These are phyloP conservation scores for Phaffomyces antillensis DNA, from an alignment of 805 yeast species.

Conservation along the genomic window DNA sequence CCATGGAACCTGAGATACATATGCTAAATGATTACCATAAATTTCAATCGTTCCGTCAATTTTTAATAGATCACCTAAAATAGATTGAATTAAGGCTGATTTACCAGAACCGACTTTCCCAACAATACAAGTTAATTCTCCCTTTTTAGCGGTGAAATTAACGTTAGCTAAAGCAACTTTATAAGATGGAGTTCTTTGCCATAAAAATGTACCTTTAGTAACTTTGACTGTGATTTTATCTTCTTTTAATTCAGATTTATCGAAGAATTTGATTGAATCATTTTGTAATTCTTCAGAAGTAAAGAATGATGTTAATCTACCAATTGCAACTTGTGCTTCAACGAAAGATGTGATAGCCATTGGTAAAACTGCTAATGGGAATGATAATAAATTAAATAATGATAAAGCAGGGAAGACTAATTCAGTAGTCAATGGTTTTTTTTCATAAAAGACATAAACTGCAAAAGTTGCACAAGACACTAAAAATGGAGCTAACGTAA, in stretches of 20 bases:
- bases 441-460: slow-evolving; percentile 54
- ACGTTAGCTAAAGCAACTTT: slow-evolving; percentile 62
- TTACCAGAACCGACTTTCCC: slow-evolving; percentile 92
- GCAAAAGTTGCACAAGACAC: slow-evolving; percentile 90
- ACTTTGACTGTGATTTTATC: slow-evolving; percentile 55
- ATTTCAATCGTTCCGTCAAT: slow-evolving; percentile 64
- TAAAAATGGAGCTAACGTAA: slow-evolving; percentile 81
- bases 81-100: slow-evolving; percentile 72
- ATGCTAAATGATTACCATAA: slow-evolving; percentile 68
- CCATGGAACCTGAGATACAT: slow-evolving; percentile 94
- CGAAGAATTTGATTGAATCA: slow-evolving; percentile 55
- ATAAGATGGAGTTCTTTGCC: slow-evolving; percentile 67
- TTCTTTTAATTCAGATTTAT: slow-evolving; percentile 45
- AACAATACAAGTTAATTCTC: slow-evolving; percentile 76
- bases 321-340: slow-evolving; percentile 81
- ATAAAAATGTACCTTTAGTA: slow-evolving; percentile 63
- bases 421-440: slow-evolving; percentile 74
- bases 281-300: slow-evolving; percentile 72
- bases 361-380: slow-evolving; percentile 91
- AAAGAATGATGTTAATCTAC: slow-evolving; percentile 69
- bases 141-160: slow-evolving; percentile 58
- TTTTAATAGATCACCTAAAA: slow-evolving; percentile 75
- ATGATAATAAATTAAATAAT: slow-evolving; percentile 77
- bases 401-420: slow-evolving; percentile 88
- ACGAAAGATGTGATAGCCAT: slow-evolving; percentile 79